phyloP scores from a whole-genome alignment of 2,329 filamentous ascomycete species.

The Cordyceps pruinosa region DNA sequence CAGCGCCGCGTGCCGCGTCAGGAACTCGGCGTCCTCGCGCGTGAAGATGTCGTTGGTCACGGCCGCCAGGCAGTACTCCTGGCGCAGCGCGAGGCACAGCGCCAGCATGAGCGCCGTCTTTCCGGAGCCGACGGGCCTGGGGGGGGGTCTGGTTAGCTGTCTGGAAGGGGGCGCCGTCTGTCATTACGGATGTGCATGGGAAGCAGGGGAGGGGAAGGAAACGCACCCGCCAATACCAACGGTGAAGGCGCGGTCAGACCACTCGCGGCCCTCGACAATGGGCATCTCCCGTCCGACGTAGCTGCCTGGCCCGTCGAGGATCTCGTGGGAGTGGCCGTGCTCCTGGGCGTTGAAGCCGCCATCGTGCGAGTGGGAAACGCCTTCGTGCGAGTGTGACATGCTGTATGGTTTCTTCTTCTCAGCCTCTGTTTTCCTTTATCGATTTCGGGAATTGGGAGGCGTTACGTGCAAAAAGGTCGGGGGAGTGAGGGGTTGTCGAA shows the following conservation, averaged over 20 bases:
- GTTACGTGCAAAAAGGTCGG: not conserved
- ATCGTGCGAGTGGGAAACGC: conserved; percentile 52
- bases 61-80: conserved; percentile 78
- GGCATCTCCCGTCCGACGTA: conserved; percentile 89
- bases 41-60: conserved; percentile 99
- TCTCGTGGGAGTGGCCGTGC: conserved; percentile 93
- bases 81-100: conserved; percentile 77
- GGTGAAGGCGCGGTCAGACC: conserved; percentile 85
- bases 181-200: not conserved
- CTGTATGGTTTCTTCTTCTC: not conserved
- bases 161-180: conserved; percentile 13
- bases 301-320: conserved; percentile 87
- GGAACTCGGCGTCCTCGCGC: conserved; percentile 94
- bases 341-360: conserved; percentile 52
- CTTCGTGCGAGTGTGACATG: conserved; percentile 44
- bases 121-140: conserved; percentile 86
- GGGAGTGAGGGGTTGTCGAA: not conserved
- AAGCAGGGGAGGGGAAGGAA: not conserved
- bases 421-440: not conserved
- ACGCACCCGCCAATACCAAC: conserved; percentile 94
- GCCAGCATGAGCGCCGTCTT: conserved; percentile 97
- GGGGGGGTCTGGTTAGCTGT: not conserved
- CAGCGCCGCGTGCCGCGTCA: conserved; percentile 78
- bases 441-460: not conserved
- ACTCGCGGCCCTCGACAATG: conserved; percentile 79